These are phyloP conservation scores for Talaromyces trachyspermus DNA, from an alignment of 495 filamentous ascomycete species.

Conservation along the genomic window DNA sequence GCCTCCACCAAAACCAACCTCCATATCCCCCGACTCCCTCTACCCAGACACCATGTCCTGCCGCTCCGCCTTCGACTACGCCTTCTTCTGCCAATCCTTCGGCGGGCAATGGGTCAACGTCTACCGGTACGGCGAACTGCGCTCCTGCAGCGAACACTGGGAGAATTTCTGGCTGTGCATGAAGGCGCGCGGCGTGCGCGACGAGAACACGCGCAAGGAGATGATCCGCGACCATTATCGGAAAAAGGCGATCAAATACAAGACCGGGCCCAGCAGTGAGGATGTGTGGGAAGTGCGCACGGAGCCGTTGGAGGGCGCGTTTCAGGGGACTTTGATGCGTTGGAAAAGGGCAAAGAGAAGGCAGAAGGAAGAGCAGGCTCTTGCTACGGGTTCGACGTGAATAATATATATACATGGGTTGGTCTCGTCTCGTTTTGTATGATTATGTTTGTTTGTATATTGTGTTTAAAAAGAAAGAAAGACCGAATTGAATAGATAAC, in stretches of 20 bases:
- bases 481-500: too few species aligned
- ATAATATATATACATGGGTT: too few species aligned
- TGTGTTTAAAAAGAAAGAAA: too few species aligned
- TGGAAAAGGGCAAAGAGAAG: constrained; percentile 39
- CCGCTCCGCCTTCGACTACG: constrained; percentile 80
- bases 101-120: constrained; percentile 81
- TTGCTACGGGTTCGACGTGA: too few species aligned
- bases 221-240: constrained; percentile 64
- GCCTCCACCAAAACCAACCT: constrained; percentile 7
- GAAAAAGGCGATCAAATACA: constrained; percentile 67
- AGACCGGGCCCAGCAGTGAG: constrained; percentile 70
- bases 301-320: constrained; percentile 40
- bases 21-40: constrained; percentile 52
- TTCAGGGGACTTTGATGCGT: constrained; percentile 55
- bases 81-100: constrained; percentile 91
- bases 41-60: constrained; percentile 82
- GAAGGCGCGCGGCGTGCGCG: constrained; percentile 49
- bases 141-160: constrained; percentile 73
- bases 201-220: constrained; percentile 41
- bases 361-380: constrained; percentile 6
- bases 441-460: too few species aligned
- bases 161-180: constrained; percentile 94
- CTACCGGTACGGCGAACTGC: constrained; percentile 74
- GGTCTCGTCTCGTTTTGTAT: too few species aligned
- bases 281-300: constrained; percentile 79